Conservation (phyloP, 371 early-diverging fungal species). For the Agmasoma carcini region DNA sequence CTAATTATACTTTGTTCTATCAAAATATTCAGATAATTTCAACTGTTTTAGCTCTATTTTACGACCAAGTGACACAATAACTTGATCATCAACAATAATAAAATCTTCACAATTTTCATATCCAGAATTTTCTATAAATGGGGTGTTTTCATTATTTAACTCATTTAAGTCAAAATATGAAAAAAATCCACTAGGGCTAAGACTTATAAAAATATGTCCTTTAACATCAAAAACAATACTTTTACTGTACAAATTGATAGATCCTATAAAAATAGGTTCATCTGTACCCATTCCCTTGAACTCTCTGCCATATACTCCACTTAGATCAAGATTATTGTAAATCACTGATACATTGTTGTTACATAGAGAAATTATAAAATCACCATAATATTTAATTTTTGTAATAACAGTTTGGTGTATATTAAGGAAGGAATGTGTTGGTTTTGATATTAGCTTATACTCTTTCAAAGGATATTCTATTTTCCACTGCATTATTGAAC, state of each 20-base stretch:
- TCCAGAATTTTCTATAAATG: not conserved
- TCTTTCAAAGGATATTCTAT: not conserved
- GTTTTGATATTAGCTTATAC: slow-evolving; percentile 2
- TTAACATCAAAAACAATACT: slow-evolving; percentile 7
- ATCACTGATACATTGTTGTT: slow-evolving; percentile 13
- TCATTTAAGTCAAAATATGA: slow-evolving; percentile 12
- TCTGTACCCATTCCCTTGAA: not conserved
- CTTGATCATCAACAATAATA: not conserved
- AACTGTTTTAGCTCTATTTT: no score
- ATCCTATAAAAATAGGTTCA: slow-evolving; percentile 4
- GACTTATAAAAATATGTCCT: slow-evolving; percentile 5
- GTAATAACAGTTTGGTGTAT: slow-evolving; percentile 29
- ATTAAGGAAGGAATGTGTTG: slow-evolving; percentile 8
- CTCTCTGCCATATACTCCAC: not conserved
- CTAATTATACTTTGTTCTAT: no score
- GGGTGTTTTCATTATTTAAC: not conserved
- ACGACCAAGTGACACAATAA: no score
- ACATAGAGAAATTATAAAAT: slow-evolving; percentile 29
- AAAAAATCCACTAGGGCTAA: slow-evolving; percentile 6
- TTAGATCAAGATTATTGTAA: slow-evolving; percentile 5
- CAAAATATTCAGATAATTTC: no score
- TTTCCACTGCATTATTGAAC: slow-evolving; percentile 57
- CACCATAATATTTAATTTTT: slow-evolving; percentile 40
- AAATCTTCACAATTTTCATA: not conserved
- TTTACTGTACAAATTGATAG: not conserved